These are phyloP conservation scores for Infundibulicybe gibba DNA, from an alignment of 768 basidiomycete genomes.

Conservation along the genomic window DNA sequence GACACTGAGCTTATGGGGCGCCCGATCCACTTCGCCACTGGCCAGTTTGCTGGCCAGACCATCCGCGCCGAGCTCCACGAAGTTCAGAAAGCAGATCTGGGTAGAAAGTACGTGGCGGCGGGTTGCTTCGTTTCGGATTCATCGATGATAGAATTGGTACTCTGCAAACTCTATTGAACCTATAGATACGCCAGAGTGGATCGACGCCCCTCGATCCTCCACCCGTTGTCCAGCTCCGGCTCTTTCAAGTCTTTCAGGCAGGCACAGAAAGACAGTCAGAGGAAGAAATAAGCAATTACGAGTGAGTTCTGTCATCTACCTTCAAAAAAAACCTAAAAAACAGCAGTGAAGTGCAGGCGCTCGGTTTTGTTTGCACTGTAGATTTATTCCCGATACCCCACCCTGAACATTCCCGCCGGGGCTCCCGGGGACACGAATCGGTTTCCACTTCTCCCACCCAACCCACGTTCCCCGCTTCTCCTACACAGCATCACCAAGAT, in stretches of 20 bases:
- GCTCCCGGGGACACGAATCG: slow-evolving; percentile 2
- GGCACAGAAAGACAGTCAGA: slow-evolving; percentile 38
- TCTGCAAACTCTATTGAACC: not conserved
- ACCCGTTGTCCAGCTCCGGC: slow-evolving; percentile 49
- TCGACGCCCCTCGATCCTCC: slow-evolving; percentile 62
- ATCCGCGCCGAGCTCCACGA: slow-evolving; percentile 49
- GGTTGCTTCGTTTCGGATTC: slow-evolving; percentile 1
- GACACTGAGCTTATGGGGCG: slow-evolving; percentile 29
- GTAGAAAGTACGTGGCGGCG: slow-evolving; percentile 46
- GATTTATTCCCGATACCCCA: slow-evolving; percentile 65
- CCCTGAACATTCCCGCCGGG: not conserved
- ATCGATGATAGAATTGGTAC: slow-evolving; percentile 2
- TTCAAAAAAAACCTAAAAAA: slow-evolving; percentile 8
- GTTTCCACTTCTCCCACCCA: slow-evolving; percentile 12
- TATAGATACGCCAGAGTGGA: slow-evolving; percentile 57
- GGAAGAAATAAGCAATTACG: slow-evolving; percentile 40
- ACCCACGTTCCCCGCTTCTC: slow-evolving; percentile 8
- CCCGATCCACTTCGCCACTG: slow-evolving; percentile 51
- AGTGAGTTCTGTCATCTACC: slow-evolving; percentile 29
- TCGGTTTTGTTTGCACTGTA: slow-evolving; percentile 72
- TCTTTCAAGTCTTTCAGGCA: slow-evolving; percentile 42
- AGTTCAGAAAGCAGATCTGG: slow-evolving; percentile 58
- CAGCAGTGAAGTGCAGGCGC: slow-evolving; percentile 54
- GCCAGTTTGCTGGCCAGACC: slow-evolving; percentile 54
- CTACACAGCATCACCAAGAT: slow-evolving; percentile 2